A percentile compares a stretch with the other conserved stretches of the same genome.
Conservation (phyloP, 2,329 filamentous ascomycete species). For the Penicillium concentricum region DNA sequence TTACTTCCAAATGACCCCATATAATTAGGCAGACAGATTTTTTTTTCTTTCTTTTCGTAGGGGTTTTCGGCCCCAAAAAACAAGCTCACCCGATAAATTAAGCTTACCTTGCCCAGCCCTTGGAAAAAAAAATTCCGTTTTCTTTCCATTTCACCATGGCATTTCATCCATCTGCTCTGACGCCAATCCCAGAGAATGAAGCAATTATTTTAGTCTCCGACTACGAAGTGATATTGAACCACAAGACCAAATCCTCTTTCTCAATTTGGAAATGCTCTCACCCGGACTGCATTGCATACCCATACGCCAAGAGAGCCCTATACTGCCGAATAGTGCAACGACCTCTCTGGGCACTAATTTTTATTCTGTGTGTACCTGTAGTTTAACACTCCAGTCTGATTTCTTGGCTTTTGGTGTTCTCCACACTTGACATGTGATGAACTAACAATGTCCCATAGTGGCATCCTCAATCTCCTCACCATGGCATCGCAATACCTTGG, state of each 20-base stretch:
- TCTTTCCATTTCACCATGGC: neutral
- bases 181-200: neutral
- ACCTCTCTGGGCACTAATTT: conserved; percentile 6
- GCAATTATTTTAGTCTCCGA: neutral
- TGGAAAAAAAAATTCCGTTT: neutral
- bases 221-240: neutral
- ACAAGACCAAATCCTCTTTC: neutral
- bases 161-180: neutral
- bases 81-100: neutral
- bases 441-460: neutral
- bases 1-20: neutral
- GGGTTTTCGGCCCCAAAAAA: neutral
- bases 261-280: conserved; percentile 10
- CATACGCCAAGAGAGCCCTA: neutral
- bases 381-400: neutral
- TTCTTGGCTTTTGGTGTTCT: neutral
- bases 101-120: neutral
- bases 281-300: neutral
- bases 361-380: conserved; percentile 5
- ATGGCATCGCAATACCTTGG: conserved; percentile 1
- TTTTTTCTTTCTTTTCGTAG: neutral
- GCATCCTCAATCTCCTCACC: neutral
- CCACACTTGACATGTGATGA: neutral
- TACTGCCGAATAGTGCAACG: conserved; percentile 1
- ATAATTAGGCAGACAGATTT: neutral